phyloP scores from a whole-genome alignment of 2,329 filamentous ascomycete species.

The Fusarium phyllophilum region DNA sequence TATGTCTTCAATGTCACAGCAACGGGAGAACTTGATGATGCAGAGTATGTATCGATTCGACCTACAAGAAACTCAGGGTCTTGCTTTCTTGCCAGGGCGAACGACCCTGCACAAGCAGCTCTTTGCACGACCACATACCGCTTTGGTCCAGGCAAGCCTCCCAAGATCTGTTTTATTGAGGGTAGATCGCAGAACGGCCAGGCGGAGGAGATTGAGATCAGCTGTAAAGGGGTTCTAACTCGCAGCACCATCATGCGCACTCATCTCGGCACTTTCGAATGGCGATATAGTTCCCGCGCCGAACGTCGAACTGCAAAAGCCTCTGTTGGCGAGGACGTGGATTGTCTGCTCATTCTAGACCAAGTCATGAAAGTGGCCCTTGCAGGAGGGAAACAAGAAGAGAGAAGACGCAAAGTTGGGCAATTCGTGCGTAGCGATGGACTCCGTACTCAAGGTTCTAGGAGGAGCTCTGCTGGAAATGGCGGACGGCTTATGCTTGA shows the following conservation, averaged over 20 bases:
- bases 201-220: constrained; percentile 43
- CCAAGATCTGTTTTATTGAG: constrained; percentile 52
- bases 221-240: constrained; percentile 55
- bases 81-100: constrained; percentile 58
- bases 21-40: constrained; percentile 51
- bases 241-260: constrained; percentile 59
- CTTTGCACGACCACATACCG: constrained; percentile 66
- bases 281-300: constrained; percentile 62
- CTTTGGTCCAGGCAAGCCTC: constrained; percentile 64
- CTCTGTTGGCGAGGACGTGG: constrained; percentile 41
- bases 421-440: constrained; percentile 55
- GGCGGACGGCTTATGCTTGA: constrained; percentile 61
- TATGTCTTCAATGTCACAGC: constrained; percentile 54
- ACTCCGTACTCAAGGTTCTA: constrained; percentile 54
- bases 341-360: constrained; percentile 63
- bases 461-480: constrained; percentile 56
- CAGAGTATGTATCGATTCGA: constrained; percentile 64
- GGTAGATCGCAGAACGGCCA: not conserved
- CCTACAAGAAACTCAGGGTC: constrained; percentile 57
- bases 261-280: constrained; percentile 62
- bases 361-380: constrained; percentile 50
- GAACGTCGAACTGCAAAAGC: constrained; percentile 55
- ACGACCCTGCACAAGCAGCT: constrained; percentile 47
- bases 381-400: constrained; percentile 43
- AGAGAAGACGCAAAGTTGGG: constrained; percentile 50